phyloP scores from a whole-genome alignment of 2,329 filamentous ascomycete genomes.

The Cladorrhinum sp. region DNA sequence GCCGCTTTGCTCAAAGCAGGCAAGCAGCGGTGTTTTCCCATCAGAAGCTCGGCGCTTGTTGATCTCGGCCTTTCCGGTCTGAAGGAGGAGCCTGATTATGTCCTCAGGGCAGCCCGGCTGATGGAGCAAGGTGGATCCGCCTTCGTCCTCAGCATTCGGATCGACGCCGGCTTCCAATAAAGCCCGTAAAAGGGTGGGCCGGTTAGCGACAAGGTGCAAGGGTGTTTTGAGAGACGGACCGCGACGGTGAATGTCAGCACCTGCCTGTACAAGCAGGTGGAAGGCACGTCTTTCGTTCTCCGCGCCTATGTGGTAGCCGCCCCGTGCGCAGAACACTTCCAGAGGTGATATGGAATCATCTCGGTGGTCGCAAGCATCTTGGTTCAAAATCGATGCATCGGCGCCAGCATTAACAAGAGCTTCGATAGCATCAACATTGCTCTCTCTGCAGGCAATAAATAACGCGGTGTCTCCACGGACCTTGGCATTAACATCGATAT shows the following conservation, averaged over 20 bases:
- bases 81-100: too few species aligned
- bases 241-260: slow-evolving; percentile 21
- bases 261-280: slow-evolving; percentile 5
- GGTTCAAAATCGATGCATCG: slow-evolving; percentile 10
- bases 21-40: slow-evolving; percentile 28
- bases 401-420: slow-evolving; percentile 14
- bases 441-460: slow-evolving; percentile 19
- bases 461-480: slow-evolving; percentile 23
- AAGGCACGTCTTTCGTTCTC: too few species aligned
- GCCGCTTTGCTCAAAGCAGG: neutral
- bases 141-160: slow-evolving; percentile 23
- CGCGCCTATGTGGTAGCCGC: too few species aligned
- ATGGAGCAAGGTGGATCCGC: slow-evolving; percentile 16
- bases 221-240: slow-evolving; percentile 17
- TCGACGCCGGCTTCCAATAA: slow-evolving; percentile 34
- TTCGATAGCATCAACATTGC: slow-evolving; percentile 15
- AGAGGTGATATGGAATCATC: neutral
- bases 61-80: slow-evolving; percentile 26
- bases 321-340: slow-evolving; percentile 10
- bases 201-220: too few species aligned
- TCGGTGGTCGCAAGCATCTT: neutral
- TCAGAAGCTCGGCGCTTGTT: slow-evolving; percentile 21
- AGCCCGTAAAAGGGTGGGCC: slow-evolving; percentile 18
- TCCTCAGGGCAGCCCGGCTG: slow-evolving; percentile 5
- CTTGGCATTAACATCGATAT: slow-evolving; percentile 32